Evolutionary conservation across 2,329 filamentous ascomycete species (phyloP), one percentile per base, ranked within the genome.

Genomic region (Fusarium bactridioides): DNA sequence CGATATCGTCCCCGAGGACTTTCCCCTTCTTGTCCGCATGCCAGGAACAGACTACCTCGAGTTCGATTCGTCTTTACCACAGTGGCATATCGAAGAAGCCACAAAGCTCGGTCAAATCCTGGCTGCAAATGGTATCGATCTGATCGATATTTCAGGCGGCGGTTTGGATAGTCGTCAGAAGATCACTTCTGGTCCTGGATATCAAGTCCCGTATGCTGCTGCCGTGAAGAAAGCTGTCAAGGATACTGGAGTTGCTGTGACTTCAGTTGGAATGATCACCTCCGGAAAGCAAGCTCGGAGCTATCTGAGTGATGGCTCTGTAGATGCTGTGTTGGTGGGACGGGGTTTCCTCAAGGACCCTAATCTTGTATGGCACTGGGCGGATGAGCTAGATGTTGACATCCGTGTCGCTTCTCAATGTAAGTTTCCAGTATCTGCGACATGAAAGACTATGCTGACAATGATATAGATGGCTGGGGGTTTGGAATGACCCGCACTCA

Each of bases 1-100:
- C 4, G 54, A 51, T n/a, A 58, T 68, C 25, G 45, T 77, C 38
- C 75, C 75, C 3, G 51, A 35, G 16, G 64, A 70, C 19, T 74
- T 61, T 12, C 93, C 93, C 0, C 83, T 95, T 0, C 89, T 94
- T 77, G 82, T 93, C 19, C 89, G 93, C 31, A 87, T 95, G 73
- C 89, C 87, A 13, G 91, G 90, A 3, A 91, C 89, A 1, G 93
- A 94, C 77, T 94, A 91, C 88, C 85, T 94, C 0, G 90, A 93
- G 67, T 83, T 87, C 73, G 84, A 86, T 50, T 84, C 84, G 5
- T 83, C 84, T 19, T 79, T 85, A 16, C 86, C 90, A 62, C 88
- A 88, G 75, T 95, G 77, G 93, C 54, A 69, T n/a, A 59, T 77
- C 23, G 92, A 91, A 85, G 87, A 94, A 59, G 91, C 90, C 0